Base-by-base conservation (phyloP, 352 stramenopile species). In the Elongisporangium undulatum region DNA sequence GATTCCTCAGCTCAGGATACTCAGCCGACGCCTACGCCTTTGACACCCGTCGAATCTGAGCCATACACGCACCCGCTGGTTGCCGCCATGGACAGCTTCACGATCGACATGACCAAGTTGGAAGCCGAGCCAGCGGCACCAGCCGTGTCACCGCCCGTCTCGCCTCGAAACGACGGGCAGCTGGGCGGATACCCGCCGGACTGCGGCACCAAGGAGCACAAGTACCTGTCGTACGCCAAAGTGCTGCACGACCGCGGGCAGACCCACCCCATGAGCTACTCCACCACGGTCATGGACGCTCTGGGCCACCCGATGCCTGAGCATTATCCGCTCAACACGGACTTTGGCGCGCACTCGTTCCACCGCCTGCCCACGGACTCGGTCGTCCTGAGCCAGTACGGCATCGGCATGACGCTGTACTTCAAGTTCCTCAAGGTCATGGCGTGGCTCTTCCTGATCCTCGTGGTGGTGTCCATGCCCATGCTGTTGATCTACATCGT, bases 351-450 rank as follows among this genome's bases (percentile, higher is more conserved):
- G 6, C 85, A 92, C 55, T 71, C 77, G 16, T 94, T 94, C 56
- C 82, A 92, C 45, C 69, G 77, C 2, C 58, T 90, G 23, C 82
- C 85, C 0, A 91, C 82, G 21, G 82, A 92, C 64, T 92, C 85
- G 53, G 58, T 73, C 58, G 82, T 92, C 15, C 63, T 92, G 55
- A 92, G 84, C 51, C 85, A 86, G 50, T 90, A 92, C 67, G 77
- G 81, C 20, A 62, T 94, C 16, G 83, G 79, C 54, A 85, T 92
- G 57, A 81, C 74, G 7, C 75, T 92, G 29, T 92, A 92, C 68
- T 94, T 94, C 73, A 90, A 90, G 62, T 94, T 89, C 76, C 77
- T 94, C 63, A 94, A 94, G 59, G 85, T 89, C 58, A 87, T 94
- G 63, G 66, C 75, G 17, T 94, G 85, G 82, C 71, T 94, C 8